Percentiles rank a stretch among this genome's conserved stretches.
These are phyloP conservation scores for Linaria vulgaris DNA, from an alignment of 257 asterid species.

Conservation along the genomic window DNA sequence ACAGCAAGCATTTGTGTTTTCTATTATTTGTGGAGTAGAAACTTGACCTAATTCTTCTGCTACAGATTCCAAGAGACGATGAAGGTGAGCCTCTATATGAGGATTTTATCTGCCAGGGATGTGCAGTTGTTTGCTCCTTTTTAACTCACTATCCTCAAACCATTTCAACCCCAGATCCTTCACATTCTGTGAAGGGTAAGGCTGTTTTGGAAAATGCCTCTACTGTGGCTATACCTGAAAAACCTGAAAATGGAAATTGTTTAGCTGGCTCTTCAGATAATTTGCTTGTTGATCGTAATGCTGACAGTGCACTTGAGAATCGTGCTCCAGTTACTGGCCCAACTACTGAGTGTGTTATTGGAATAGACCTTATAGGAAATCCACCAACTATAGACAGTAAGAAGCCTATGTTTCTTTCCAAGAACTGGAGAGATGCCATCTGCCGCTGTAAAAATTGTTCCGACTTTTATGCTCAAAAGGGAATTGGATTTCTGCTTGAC, in stretches of 20 bases:
- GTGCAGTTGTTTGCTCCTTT: constrained; percentile 66
- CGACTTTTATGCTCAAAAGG: constrained; percentile 57
- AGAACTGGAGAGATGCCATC: constrained; percentile 73
- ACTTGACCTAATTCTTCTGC: constrained; percentile 14
- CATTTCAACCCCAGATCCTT: constrained; percentile 35
- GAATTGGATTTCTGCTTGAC: constrained; percentile 67
- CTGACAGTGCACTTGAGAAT: constrained; percentile 27
- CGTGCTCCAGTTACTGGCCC: constrained; percentile 44
- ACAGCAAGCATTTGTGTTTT: neutral
- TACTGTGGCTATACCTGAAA: constrained; percentile 22
- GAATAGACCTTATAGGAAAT: constrained; percentile 43
- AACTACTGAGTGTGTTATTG: constrained; percentile 50
- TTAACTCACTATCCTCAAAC: constrained; percentile 61
- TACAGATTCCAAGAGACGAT: constrained; percentile 82
- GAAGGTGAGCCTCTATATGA: constrained; percentile 86
- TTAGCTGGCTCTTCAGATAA: constrained; percentile 14
- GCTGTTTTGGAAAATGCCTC: constrained; percentile 39
- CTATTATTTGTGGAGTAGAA: neutral
- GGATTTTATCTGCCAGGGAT: constrained; percentile 79
- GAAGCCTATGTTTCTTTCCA: constrained; percentile 71
- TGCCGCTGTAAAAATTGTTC: constrained; percentile 71
- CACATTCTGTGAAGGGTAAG: constrained; percentile 38
- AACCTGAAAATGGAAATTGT: constrained; percentile 34
- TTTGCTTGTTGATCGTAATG: neutral
- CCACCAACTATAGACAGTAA: constrained; percentile 29